Evolutionary conservation across 2,329 filamentous ascomycete genomes (phyloP), one percentile per base, ranked within the genome.

Genomic region (Fusarium sororula): DNA sequence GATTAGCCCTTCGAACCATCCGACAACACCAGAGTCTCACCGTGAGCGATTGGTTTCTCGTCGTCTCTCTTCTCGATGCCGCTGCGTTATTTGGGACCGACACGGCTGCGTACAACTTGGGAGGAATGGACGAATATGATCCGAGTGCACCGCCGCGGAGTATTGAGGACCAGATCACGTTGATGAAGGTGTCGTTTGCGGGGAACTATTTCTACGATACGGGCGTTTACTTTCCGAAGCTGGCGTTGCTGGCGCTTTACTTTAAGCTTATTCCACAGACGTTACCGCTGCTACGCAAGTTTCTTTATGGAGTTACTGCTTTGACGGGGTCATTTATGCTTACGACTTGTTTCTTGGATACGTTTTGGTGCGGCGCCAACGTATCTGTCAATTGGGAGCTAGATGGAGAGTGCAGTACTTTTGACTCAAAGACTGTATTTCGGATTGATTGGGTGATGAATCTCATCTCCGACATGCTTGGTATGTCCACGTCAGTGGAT

Each of bases 131-230:
- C 30, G 73, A 78, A 28, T 78, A 71, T 26, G 74, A 79, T 20
- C 70, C 77, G 0, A 37, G 74, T 32, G 51, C 55, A 3, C 69
- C 74, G 9, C 45, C 47, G 5, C 72, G 54, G 4, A 70, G 70
- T 42, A 35, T 51, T 0, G 61, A 66, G 15, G 71, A 75, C 3
- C 70, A 73, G 53, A 73, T 80, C n/a, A 42, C 54, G 4, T 51
- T 79, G 39, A 75, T 72, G 68, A 80, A 80, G 65, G 66, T 80
- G 5, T 38, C 78, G 1, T 80, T 80, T 64, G 78, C 79, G 7
- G 79, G 79, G 10, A 80, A 80, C 64, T 80, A 80, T 53, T 79
- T 80, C 17, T 80, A 80, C 68, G 79, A 80, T 30, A 80, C 79
- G 6, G 79, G 79, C 9, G 64, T 80, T 14, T 80, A 80, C 45